Evolutionary conservation across 2,329 filamentous ascomycete species (phyloP), one percentile per base, ranked within the genome.

Genomic region (Talaromyces sp.): DNA sequence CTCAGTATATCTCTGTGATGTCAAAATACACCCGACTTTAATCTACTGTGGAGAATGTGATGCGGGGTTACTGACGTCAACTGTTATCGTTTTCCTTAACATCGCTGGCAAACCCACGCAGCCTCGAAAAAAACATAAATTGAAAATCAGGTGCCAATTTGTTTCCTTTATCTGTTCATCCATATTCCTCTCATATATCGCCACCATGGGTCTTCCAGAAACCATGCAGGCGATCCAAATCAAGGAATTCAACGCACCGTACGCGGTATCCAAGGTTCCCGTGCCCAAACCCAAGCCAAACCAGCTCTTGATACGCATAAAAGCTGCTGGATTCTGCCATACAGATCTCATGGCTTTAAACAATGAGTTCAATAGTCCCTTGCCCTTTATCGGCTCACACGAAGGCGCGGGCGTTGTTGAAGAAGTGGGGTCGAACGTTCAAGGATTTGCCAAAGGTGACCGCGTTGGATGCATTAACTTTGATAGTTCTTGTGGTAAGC

Each of bases 261-360:
- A 88, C 72, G 68, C 79, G 57, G 74, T 87, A 62, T 78, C 79
- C 66, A 72, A 76, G 16, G 70, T 87, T 34, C 76, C 79, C 12
- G 78, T 82, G 0, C 84, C 84, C 6, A 31, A 36, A 4, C 79
- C 86, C 16, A 70, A 73, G 4, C 77, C 81, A 0, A 67, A 82
- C 65, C 85, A 87, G 65, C 74, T 89, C n/a, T 79, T 87, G 40
- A 77, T 88, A 67, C 85, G 85, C 70, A 76, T 86, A 57, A 84
- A 83, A 60, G 83, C 84, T 16, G 85, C 83, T 9, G 85, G 83
- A 1, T 80, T 86, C 68, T 88, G 85, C 74, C 85, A 88, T 74
- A 87, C 86, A 0, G 85, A 88, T 73, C 72, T 72, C 63, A 85
- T 87, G 82, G 83, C 86, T 4, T 66, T 68, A 6, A 67, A 75